Evolutionary conservation across 169 alveolate genomes (phyloP).

Genomic region (Besnoitia besnoiti): DNA sequence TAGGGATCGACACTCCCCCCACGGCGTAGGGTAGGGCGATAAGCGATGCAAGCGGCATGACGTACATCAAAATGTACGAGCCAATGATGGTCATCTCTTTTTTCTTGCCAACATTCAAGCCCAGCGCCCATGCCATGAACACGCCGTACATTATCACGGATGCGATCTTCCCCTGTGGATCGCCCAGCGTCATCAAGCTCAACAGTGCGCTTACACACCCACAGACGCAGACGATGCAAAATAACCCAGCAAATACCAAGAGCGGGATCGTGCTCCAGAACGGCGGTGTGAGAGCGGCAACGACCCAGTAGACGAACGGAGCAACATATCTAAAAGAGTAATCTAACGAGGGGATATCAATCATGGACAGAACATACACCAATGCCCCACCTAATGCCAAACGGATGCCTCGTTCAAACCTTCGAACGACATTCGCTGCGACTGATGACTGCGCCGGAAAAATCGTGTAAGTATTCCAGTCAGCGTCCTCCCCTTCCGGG

Average conservation of each 20-base stretch:
- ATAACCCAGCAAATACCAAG: constrained; percentile 46
- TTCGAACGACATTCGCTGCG: constrained; percentile 39
- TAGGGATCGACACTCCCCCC: constrained; percentile 27
- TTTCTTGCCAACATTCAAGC: constrained; percentile 35
- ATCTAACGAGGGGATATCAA: constrained; percentile 52
- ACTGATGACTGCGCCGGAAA: constrained; percentile 9
- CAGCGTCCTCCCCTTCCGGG: neutral
- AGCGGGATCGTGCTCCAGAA: constrained; percentile 45
- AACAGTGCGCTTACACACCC: constrained; percentile 45
- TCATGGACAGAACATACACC: constrained; percentile 56
- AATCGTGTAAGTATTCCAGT: neutral
- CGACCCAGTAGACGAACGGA: constrained; percentile 60
- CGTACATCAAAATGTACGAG: constrained; percentile 62
- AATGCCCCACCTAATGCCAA: constrained; percentile 61
- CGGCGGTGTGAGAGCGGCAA: constrained; percentile 60
- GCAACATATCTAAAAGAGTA: constrained; percentile 59
- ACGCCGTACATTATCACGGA: constrained; percentile 19
- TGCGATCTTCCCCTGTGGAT: constrained; percentile 41
- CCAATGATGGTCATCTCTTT: constrained; percentile 68
- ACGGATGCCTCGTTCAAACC: constrained; percentile 58
- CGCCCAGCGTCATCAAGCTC: constrained; percentile 22
- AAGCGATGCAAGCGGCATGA: constrained; percentile 57
- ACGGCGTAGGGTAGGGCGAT: constrained; percentile 56
- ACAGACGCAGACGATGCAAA: constrained; percentile 57
- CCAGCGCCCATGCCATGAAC: constrained; percentile 39